Conservation (phyloP, 176 grass and related monocot species). For the Oryza brachyantha region DNA sequence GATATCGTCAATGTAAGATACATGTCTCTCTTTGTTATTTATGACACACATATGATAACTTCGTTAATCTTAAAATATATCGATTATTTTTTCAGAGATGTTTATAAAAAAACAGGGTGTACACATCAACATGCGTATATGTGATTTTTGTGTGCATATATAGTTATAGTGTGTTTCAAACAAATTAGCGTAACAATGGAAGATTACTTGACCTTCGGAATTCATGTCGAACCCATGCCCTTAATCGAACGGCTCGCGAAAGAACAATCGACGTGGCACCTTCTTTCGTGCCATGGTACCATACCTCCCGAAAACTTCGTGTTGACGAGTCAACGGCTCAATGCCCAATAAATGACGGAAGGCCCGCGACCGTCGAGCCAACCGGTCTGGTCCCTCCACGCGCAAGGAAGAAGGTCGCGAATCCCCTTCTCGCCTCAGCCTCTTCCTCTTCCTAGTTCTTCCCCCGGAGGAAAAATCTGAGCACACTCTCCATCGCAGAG, state of each 20-base stretch:
- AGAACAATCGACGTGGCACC: neutral
- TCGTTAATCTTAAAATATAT: too few relatives aligned
- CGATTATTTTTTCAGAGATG: too few relatives aligned
- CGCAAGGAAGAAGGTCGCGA: conserved; percentile 34
- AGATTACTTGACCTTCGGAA: neutral
- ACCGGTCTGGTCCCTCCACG: conserved; percentile 10
- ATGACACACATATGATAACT: too few relatives aligned
- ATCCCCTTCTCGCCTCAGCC: conserved; percentile 25
- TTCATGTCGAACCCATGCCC: neutral
- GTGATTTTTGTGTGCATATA: too few relatives aligned
- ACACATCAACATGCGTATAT: too few relatives aligned
- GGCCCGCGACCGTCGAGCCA: neutral
- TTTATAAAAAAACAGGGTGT: too few relatives aligned
- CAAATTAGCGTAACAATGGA: neutral
- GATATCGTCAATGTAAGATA: too few relatives aligned
- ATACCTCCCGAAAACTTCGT: neutral
- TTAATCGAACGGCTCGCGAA: conserved; percentile 2
- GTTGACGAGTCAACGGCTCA: neutral
- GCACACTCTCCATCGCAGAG: conserved; percentile 17
- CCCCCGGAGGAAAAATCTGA: neutral
- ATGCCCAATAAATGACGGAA: neutral
- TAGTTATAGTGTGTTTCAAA: too few relatives aligned
- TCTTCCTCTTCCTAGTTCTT: neutral
- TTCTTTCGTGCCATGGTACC: neutral
- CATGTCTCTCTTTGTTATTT: too few relatives aligned